phyloP scores from a whole-genome alignment of 1,284 basidiomycete species.

The Moesziomyces sp. region DNA sequence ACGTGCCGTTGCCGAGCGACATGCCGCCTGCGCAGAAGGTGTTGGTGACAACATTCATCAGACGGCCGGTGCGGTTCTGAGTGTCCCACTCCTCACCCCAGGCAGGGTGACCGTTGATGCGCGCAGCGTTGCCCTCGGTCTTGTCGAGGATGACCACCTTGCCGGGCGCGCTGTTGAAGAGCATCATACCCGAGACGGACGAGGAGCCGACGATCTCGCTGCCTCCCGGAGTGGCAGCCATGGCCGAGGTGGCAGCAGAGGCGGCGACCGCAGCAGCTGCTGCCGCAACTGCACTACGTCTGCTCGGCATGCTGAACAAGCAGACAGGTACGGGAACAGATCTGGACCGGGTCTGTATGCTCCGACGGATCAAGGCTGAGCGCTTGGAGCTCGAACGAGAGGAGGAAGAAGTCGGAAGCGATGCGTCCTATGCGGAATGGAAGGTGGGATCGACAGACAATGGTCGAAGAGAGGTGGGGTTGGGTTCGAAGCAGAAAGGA shows the following conservation, averaged over 20 bases:
- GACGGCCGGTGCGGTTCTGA: conserved; percentile 37
- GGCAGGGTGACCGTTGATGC: conserved; percentile 48
- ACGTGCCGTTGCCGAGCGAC: conserved; percentile 64
- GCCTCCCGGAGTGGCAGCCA: conserved; percentile 44
- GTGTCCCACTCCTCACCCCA: conserved; percentile 58
- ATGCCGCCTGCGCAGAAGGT: conserved; percentile 67
- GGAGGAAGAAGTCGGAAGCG: too few relatives aligned
- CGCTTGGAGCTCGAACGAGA: too few relatives aligned
- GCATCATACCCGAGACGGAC: conserved; percentile 61
- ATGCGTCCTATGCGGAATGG: too few relatives aligned
- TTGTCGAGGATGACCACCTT: conserved; percentile 68
- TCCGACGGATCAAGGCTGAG: too few relatives aligned
- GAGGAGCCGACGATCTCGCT: conserved; percentile 52
- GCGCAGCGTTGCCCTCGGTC: conserved; percentile 63
- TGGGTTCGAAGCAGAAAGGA: too few relatives aligned
- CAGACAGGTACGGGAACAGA: neutral
- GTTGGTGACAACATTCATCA: conserved; percentile 66
- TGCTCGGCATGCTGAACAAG: conserved; percentile 13
- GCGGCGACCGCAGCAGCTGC: conserved; percentile 18
- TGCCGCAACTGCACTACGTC: conserved; percentile 12
- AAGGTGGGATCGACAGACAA: too few relatives aligned
- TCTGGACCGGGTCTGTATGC: neutral
- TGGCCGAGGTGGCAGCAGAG: conserved; percentile 13
- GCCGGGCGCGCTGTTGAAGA: conserved; percentile 56
- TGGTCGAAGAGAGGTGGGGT: too few relatives aligned